Evolutionary conservation across 441 rosid species (phyloP).

Genomic region (Omphalea diandra): DNA sequence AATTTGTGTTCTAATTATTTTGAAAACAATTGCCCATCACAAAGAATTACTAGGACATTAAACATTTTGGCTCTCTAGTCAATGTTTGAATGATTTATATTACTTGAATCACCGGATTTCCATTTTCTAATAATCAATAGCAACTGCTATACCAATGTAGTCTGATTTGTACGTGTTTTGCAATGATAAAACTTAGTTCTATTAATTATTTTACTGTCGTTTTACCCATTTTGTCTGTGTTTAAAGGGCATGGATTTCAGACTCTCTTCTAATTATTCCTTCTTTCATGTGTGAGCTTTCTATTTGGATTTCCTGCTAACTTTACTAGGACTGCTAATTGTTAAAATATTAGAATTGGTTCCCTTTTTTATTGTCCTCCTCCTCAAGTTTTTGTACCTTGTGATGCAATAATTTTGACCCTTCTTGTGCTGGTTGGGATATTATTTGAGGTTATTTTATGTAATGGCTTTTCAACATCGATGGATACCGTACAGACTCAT

Average conservation of each 20-base stretch:
- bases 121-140: neutral
- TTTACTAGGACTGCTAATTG: too few relatives aligned
- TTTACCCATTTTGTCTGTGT: neutral
- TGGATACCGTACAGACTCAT: neutral
- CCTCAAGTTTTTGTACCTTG: neutral
- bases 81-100: neutral
- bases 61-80: neutral
- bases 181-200: neutral
- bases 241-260: neutral
- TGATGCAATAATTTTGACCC: neutral
- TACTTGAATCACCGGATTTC: neutral
- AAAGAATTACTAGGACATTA: neutral
- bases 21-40: neutral
- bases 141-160: neutral
- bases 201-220: neutral
- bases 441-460: neutral
- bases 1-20: neutral
- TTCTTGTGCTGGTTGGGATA: neutral
- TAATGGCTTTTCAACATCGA: neutral
- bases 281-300: neutral
- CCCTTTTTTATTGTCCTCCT: neutral
- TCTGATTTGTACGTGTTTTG: neutral
- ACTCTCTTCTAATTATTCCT: neutral
- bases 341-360: neutral
- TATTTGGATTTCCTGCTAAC: neutral